Base-by-base conservation (phyloP, 2,329 filamentous ascomycete species). In the Zalaria sp. region DNA sequence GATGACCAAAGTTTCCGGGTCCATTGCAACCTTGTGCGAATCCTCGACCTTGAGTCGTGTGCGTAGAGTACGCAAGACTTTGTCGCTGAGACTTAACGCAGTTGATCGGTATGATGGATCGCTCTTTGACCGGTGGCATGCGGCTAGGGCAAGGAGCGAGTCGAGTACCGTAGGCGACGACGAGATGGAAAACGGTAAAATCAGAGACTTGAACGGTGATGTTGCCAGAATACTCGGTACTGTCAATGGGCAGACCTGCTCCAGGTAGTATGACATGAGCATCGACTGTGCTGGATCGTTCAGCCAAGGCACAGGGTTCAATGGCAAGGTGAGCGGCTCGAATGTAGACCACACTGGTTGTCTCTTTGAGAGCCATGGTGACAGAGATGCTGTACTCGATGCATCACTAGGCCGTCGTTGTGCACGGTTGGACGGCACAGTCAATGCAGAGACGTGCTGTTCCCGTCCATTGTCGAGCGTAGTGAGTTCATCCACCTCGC, bases 181-280 rank as follows among this genome's bases (percentile, higher is more conserved):
- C 1, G 61, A 56, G 18, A 59, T 42, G 27, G 57, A 59, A 41
- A 64, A 63, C 1, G 62, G 62, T 10, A 65, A 44, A 32, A 64
- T 56, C 5, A 63, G 47, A 5, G 61, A 59, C 10, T 58, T 60
- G 39, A 65, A 64, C 4, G 62, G 62, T 3, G 62, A 64, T 2
- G 55, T 51, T 1, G 48, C 35, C 9, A 47, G 54, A 2, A 53
- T 54, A 44, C 58, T 63, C n/a, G 60, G 54, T 1, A 59, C 61
- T 4, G 61, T 64, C 4, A 61, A 56, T 27, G 62, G 62, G 40
- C 61, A 64, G 4, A 64, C 53, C 29, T 57, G 57, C n/a, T 57
- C 55, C 4, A 63, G 53, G 46, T 62, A 65, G 41, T 64, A 64
- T 25, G 64, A 59, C 25, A 65, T 54, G 5, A 65, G 46, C 34